Conservation (phyloP, 257 asterid species). For the Fraxinus pennsylvanica region DNA sequence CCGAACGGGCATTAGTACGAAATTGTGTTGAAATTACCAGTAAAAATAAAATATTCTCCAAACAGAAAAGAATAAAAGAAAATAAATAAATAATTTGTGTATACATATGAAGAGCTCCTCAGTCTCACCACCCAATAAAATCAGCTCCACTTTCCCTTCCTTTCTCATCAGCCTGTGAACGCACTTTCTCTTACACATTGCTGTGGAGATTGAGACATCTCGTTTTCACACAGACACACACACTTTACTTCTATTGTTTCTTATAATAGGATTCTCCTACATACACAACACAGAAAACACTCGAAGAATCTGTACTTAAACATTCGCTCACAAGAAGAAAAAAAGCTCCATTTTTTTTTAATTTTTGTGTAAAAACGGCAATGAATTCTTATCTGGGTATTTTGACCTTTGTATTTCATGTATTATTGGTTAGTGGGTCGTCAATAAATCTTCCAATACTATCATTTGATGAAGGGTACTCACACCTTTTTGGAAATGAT, state of each 20-base stretch:
- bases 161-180: slow-evolving; percentile 13
- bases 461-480: slow-evolving; percentile 85
- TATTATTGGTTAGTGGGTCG: slow-evolving; percentile 48
- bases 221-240: slow-evolving; percentile 13
- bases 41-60: too few relatives aligned
- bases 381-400: slow-evolving; percentile 35
- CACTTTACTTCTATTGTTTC: slow-evolving; percentile 33
- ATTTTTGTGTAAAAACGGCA: slow-evolving; percentile 16
- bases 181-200: slow-evolving; percentile 26
- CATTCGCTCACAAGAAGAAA: neutral
- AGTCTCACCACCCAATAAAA: slow-evolving; percentile 56
- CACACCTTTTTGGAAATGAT: slow-evolving; percentile 77
- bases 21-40: too few relatives aligned
- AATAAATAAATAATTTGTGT: too few relatives aligned
- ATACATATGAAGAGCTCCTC: too few relatives aligned
- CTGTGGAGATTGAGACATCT: slow-evolving; percentile 40
- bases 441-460: slow-evolving; percentile 64
- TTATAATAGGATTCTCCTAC: slow-evolving; percentile 31
- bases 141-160: slow-evolving; percentile 32
- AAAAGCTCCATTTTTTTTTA: neutral
- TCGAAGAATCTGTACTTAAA: slow-evolving; percentile 1
- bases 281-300: slow-evolving; percentile 10
- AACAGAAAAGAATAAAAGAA: too few relatives aligned
- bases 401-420: slow-evolving; percentile 22
- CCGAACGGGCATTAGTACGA: too few relatives aligned